Conservation (phyloP, 192 early-diverging fungal genomes). For the Coemansia sp. region DNA sequence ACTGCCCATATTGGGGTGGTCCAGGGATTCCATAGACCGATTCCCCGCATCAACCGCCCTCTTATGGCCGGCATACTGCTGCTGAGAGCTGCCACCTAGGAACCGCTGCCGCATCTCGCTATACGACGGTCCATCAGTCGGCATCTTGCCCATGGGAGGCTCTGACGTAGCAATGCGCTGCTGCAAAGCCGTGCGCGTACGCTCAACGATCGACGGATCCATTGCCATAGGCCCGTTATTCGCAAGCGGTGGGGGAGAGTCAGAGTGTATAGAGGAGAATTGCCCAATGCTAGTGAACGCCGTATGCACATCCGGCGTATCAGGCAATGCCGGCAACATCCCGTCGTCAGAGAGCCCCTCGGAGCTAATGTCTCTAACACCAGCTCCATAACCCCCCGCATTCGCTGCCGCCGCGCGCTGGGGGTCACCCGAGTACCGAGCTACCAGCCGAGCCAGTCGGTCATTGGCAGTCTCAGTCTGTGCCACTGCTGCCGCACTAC, state of each 20-base stretch:
- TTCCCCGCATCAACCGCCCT: neutral
- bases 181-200: constrained; percentile 29
- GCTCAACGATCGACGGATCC: constrained; percentile 28
- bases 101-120: constrained; percentile 16
- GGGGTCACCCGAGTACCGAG: constrained; percentile 25
- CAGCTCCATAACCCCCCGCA: neutral
- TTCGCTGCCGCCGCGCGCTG: neutral
- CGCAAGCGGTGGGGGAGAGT: neutral
- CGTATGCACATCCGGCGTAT: constrained; percentile 28
- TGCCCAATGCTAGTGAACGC: constrained; percentile 17
- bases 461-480: constrained; percentile 1
- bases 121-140: neutral
- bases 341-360: constrained; percentile 19
- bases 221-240: neutral
- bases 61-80: neutral
- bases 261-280: neutral
- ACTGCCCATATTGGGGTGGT: constrained; percentile 51
- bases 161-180: constrained; percentile 11
- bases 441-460: constrained; percentile 31
- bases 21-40: constrained; percentile 35
- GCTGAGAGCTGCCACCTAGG: neutral
- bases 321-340: constrained; percentile 11
- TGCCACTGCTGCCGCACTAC: neutral
- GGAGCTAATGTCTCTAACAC: constrained; percentile 8
- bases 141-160: neutral